Conservation (phyloP, 352 stramenopile genomes). For the Pythium volutum region DNA sequence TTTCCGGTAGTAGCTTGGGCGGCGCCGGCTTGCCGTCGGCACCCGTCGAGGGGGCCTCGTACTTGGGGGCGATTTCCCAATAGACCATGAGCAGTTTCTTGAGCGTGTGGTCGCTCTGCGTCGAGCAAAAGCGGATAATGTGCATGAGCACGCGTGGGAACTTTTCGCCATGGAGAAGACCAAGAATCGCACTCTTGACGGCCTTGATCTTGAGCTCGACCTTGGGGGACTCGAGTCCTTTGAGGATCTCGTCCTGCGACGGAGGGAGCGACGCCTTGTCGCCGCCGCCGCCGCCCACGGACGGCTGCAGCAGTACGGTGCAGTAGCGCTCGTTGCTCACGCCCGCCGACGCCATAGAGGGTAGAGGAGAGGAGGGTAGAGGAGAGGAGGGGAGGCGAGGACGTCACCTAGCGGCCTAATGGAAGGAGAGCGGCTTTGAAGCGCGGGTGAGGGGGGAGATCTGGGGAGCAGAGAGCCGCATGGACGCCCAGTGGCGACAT, state of each 20-base stretch:
- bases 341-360: conserved; percentile 31
- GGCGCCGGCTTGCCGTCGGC: conserved; percentile 30
- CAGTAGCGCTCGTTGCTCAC: conserved; percentile 88
- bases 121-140: conserved; percentile 99
- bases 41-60: conserved; percentile 65
- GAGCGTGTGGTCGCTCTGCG: conserved; percentile 98
- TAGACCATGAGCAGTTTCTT: conserved; percentile 99
- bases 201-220: conserved; percentile 96
- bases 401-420: not conserved
- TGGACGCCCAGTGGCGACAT: conserved; percentile 4
- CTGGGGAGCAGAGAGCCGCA: not conserved
- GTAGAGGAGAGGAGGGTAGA: not conserved
- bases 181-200: conserved; percentile 98
- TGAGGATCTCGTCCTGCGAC: conserved; percentile 96
- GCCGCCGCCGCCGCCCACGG: conserved; percentile 33
- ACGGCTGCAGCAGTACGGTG: conserved; percentile 75
- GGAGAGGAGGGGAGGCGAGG: conserved; percentile 5
- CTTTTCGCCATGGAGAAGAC: conserved; percentile 97
- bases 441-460: not conserved
- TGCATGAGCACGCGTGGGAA: conserved; percentile 99
- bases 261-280: conserved; percentile 63
- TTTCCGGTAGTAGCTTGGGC: conserved; percentile 98
- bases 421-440: not conserved
- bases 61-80: conserved; percentile 98
- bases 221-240: conserved; percentile 94